phyloP scores from a whole-genome alignment of 768 basidiomycete genomes.

The Hebeloma cylindrosporum region DNA sequence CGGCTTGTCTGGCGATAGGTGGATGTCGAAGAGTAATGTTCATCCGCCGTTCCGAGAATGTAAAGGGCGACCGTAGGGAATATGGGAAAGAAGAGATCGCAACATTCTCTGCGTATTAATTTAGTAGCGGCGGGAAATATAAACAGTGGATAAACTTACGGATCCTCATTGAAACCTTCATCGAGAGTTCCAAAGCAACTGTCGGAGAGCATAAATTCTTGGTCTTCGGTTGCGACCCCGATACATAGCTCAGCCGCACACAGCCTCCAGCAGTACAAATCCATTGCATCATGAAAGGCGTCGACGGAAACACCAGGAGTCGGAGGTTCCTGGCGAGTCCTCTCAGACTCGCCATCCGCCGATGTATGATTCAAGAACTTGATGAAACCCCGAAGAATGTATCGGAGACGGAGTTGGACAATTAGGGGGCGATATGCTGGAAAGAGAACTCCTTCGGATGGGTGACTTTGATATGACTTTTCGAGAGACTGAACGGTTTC shows the following conservation, averaged over 20 bases:
- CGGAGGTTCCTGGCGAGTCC: slow-evolving; percentile 12
- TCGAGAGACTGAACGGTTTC: slow-evolving; percentile 36
- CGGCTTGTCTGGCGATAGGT: slow-evolving; percentile 18
- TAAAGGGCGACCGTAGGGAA: slow-evolving; percentile 55
- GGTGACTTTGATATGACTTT: slow-evolving; percentile 18
- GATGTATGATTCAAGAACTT: slow-evolving; percentile 32
- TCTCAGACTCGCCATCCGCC: slow-evolving; percentile 9
- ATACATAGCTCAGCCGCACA: slow-evolving; percentile 52
- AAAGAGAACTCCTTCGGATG: slow-evolving; percentile 24
- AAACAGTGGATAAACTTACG: slow-evolving; percentile 30
- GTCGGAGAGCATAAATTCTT: slow-evolving; percentile 57
- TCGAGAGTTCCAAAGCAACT: slow-evolving; percentile 54
- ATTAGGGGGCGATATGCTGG: slow-evolving; percentile 31
- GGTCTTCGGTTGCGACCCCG: slow-evolving; percentile 51
- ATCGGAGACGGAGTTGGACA: slow-evolving; percentile 30
- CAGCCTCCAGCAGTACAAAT: slow-evolving; percentile 49
- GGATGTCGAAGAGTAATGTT: slow-evolving; percentile 12
- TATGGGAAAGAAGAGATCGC: slow-evolving; percentile 56
- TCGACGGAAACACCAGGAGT: slow-evolving; percentile 18
- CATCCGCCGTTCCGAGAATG: slow-evolving; percentile 39
- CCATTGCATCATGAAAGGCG: slow-evolving; percentile 34
- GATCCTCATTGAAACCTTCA: slow-evolving; percentile 44
- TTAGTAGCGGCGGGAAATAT: slow-evolving; percentile 3
- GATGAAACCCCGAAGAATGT: slow-evolving; percentile 32
- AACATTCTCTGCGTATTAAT: slow-evolving; percentile 37